These are phyloP conservation scores for Cladophialophora psammophila DNA, from an alignment of 2,329 filamentous ascomycete genomes.

Conservation along the genomic window DNA sequence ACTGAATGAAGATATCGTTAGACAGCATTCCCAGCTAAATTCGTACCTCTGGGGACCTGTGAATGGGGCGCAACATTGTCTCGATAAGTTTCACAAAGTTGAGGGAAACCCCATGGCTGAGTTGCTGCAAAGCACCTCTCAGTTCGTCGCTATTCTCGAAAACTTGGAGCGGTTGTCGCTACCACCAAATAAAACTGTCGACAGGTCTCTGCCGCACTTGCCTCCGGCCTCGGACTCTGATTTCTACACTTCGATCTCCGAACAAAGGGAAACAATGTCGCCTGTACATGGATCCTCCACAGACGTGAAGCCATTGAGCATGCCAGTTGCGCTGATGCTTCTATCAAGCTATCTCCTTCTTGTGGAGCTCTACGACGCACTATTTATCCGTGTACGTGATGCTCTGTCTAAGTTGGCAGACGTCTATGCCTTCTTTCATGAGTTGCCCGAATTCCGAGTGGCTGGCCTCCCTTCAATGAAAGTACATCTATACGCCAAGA, in stretches of 20 bases:
- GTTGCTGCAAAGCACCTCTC: conserved; percentile 19
- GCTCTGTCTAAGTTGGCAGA: conserved; percentile 9
- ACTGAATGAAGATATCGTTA: conserved; percentile 20
- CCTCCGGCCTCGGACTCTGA: neutral
- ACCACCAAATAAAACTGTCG: neutral
- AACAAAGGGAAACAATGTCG: neutral
- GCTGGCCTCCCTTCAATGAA: conserved; percentile 23
- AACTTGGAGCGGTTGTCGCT: neutral
- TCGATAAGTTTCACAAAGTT: conserved; percentile 7
- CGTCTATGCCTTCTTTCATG: neutral
- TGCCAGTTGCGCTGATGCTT: conserved; percentile 21
- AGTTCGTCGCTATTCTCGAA: conserved; percentile 17
- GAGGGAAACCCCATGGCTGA: conserved; percentile 16
- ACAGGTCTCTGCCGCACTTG: neutral
- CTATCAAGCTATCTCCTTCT: conserved; percentile 25
- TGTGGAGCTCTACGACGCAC: conserved; percentile 16
- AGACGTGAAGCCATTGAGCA: conserved; percentile 2
- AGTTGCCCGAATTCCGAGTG: conserved; percentile 3
- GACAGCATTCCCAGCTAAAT: conserved; percentile 4
- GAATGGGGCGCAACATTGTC: conserved; percentile 17
- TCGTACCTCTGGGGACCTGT: neutral
- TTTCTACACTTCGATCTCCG: neutral
- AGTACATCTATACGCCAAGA: conserved; percentile 25
- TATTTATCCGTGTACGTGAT: conserved; percentile 15
- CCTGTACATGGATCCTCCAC: conserved; percentile 7